A percentile compares a stretch with the other conserved stretches of the same genome.
Evolutionary conservation across 2,329 filamentous ascomycete genomes (phyloP).

Genomic region (Fusarium albidum): DNA sequence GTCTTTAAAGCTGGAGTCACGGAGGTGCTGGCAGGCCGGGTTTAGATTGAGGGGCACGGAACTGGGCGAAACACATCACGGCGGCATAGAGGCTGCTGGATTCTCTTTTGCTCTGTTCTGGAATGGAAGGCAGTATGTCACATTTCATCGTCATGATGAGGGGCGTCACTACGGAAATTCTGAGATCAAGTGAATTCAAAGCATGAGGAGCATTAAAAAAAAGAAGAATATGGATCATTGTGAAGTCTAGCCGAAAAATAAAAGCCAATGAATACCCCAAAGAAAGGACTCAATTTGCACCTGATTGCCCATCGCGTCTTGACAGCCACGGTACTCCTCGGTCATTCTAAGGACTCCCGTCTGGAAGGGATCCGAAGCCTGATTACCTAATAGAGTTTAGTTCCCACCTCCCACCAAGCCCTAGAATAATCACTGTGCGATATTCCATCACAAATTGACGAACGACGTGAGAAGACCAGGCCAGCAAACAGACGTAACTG

Average conservation of each 20-base stretch:
- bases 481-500: constrained; percentile 43
- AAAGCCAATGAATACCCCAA: constrained; percentile 42
- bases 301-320: constrained; percentile 1
- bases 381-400: constrained; percentile 54
- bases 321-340: constrained; percentile 6
- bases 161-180: constrained; percentile 73
- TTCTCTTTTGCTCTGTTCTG: constrained; percentile 65
- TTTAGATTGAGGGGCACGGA: constrained; percentile 50
- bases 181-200: constrained; percentile 54
- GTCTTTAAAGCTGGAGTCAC: constrained; percentile 47
- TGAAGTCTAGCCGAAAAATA: constrained; percentile 44
- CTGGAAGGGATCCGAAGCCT: constrained; percentile 28
- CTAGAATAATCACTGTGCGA: constrained; percentile 53
- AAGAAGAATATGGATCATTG: constrained; percentile 41
- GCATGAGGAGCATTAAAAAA: constrained; percentile 41
- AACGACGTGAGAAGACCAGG: constrained; percentile 43
- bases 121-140: constrained; percentile 73
- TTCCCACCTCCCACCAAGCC: constrained; percentile 51
- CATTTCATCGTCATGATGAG: constrained; percentile 66
- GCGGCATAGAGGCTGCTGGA: constrained; percentile 63
- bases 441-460: constrained; percentile 52
- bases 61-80: constrained; percentile 47
- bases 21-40: constrained; percentile 46
- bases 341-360: constrained; percentile 20
- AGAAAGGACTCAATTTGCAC: not conserved